Percentiles rank a stretch among this genome's conserved stretches.
Conservation (phyloP, 768 basidiomycete species). For the Serendipita indica region DNA sequence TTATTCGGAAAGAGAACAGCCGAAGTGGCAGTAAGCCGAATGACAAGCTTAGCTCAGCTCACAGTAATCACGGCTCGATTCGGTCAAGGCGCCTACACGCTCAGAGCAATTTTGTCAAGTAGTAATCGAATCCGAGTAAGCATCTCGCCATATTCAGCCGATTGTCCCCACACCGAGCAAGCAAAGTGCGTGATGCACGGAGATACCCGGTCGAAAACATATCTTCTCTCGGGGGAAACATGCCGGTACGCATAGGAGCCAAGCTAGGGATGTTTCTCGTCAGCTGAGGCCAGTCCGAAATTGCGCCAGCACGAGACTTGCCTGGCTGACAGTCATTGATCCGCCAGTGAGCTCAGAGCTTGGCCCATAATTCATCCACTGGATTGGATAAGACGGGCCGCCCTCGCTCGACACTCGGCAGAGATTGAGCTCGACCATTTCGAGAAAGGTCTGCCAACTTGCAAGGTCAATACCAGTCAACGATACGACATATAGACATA, state of each 20-base stretch:
- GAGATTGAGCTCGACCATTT: conserved; percentile 1
- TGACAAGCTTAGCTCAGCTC: too few relatives aligned
- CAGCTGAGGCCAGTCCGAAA: too few relatives aligned
- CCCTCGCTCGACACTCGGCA: not conserved
- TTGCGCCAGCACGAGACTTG: too few relatives aligned
- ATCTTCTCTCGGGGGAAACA: not conserved
- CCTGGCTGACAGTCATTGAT: too few relatives aligned
- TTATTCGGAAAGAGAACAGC: too few relatives aligned
- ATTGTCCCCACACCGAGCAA: not conserved
- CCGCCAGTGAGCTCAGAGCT: too few relatives aligned
- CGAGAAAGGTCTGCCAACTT: not conserved
- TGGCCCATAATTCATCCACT: too few relatives aligned
- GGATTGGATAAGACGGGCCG: not conserved
- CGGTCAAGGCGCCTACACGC: too few relatives aligned
- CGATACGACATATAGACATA: conserved; percentile 8
- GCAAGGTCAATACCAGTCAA: conserved; percentile 2
- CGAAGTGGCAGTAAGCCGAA: too few relatives aligned
- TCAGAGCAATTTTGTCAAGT: too few relatives aligned
- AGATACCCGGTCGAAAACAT: not conserved
- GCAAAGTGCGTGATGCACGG: not conserved
- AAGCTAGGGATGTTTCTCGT: not conserved
- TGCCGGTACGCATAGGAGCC: not conserved
- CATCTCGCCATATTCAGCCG: not conserved
- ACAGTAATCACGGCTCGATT: too few relatives aligned
- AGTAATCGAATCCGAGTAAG: too few relatives aligned